Base-by-base conservation (phyloP, 2,329 filamentous ascomycete species). In the Alternaria arborescens region DNA sequence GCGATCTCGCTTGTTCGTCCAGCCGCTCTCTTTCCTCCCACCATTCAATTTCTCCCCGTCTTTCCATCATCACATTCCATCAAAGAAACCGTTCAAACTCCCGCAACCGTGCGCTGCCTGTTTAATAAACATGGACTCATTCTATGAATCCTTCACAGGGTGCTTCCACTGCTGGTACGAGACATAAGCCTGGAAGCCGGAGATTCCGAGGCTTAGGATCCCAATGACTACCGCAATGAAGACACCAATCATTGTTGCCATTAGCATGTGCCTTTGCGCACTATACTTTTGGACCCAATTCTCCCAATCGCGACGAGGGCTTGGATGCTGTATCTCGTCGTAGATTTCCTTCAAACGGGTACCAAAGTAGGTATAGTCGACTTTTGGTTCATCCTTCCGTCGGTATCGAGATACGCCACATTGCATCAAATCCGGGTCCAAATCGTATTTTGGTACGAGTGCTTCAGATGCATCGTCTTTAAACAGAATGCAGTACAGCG, bases 111-210 rank as follows among this genome's bases (percentile, higher is more conserved):
- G 5, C 14, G 22, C 3, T 30, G 10, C n/a, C 11, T 34, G 11
- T 40, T 41, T 6, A 5, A 38, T 32, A 3, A 41, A 43, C 1
- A n/a, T 12, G 28, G 16, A 8, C 22, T 24, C 26, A 28, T n/a
- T 38, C 59, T 32, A 60, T 20, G 22, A 2, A 28, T 46, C 28
- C 26, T 58, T 61, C 1, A 61, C 47, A 20, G 74, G 72, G 60
- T 77, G 71, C 53, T 78, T 70, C 75, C 74, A 77, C 32, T 72
- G 68, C 61, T 76, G 71, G 38, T 73, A 76, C 2, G 65, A 58
- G 18, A 77, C 63, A 71, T 71, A 77, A 32, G 75, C 70, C 58
- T 77, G 73, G 52, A 72, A 73, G 8, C 48, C 52, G n/a, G 70
- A 65, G 8, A 77, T 50, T 10, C 59, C 68, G 32, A 77, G 48